A percentile compares a stretch with the other conserved stretches of the same genome.
Conservation (phyloP, 1,284 basidiomycete genomes). For the Apiotrichum sp. region DNA sequence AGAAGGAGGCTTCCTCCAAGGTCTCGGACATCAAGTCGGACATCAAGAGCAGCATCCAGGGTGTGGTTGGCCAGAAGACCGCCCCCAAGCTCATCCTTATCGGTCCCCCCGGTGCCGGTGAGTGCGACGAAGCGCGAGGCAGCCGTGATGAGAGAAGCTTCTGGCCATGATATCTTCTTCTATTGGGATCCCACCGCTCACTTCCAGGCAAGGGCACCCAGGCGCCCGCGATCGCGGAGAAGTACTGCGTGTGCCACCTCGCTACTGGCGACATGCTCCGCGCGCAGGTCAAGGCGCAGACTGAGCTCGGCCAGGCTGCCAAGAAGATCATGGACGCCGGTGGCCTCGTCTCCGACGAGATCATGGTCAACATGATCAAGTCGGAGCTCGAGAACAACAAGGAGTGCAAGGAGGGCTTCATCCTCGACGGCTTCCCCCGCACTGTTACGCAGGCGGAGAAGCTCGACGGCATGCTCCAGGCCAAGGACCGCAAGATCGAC, state of each 20-base stretch:
- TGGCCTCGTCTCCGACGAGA: slow-evolving; percentile 89
- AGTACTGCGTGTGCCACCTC: slow-evolving; percentile 94
- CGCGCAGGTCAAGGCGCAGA: slow-evolving; percentile 84
- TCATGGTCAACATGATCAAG: slow-evolving; percentile 97
- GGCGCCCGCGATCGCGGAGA: slow-evolving; percentile 84
- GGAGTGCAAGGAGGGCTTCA: slow-evolving; percentile 90
- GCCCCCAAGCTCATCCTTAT: slow-evolving; percentile 85
- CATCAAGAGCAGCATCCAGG: slow-evolving; percentile 7
- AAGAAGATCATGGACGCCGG: slow-evolving; percentile 98
- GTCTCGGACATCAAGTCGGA: not conserved
- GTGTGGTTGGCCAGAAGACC: slow-evolving; percentile 49
- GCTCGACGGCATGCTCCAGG: slow-evolving; percentile 81
- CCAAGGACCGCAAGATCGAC: slow-evolving; percentile 80
- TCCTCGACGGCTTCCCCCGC: slow-evolving; percentile 96
- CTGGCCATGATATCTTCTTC: no score
- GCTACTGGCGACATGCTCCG: slow-evolving; percentile 98
- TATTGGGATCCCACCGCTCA: not conserved
- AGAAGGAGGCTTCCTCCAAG: slow-evolving; percentile 24
- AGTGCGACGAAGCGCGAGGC: slow-evolving; percentile 32
- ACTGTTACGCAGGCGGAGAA: slow-evolving; percentile 97
- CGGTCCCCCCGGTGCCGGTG: slow-evolving; percentile 93
- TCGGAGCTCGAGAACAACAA: slow-evolving; percentile 91
- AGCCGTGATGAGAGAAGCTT: not conserved
- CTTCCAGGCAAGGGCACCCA: slow-evolving; percentile 89
- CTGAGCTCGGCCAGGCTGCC: slow-evolving; percentile 78